These are phyloP conservation scores for Colletotrichum paranaense DNA, from an alignment of 2,329 filamentous ascomycete genomes.

Conservation along the genomic window DNA sequence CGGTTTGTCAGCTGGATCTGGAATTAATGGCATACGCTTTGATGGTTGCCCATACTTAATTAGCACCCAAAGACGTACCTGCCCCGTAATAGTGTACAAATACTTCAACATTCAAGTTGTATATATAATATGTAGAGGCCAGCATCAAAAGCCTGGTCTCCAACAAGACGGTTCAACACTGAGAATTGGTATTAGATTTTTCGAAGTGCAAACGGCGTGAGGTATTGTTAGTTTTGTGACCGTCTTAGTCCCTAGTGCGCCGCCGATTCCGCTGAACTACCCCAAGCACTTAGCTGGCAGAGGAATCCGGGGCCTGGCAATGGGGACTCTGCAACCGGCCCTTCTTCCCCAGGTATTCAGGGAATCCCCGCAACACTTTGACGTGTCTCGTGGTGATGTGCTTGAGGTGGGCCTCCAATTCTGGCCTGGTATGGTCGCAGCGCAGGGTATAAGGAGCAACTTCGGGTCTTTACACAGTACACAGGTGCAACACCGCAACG, in stretches of 20 bases:
- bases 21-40: slow-evolving; percentile 40
- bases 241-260: no score
- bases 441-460: not conserved
- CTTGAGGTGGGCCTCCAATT: not conserved
- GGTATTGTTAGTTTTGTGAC: not conserved
- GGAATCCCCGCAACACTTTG: not conserved
- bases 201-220: not conserved
- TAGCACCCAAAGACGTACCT: not conserved
- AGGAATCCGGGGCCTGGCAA: not conserved
- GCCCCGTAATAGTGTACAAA: not conserved
- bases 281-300: no score
- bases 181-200: not conserved
- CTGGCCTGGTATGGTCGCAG: not conserved
- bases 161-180: not conserved
- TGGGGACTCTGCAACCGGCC: not conserved
- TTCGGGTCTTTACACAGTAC: not conserved
- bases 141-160: not conserved
- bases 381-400: not conserved
- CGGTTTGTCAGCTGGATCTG: slow-evolving; percentile 49
- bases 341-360: not conserved
- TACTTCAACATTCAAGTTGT: slow-evolving; percentile 22
- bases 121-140: not conserved
- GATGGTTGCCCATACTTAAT: not conserved
- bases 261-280: no score
- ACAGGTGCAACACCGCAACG: not conserved